Percentiles rank a stretch among this genome's conserved stretches.
phyloP scores from a whole-genome alignment of 2,329 filamentous ascomycete species.

The Monascus ruber region DNA sequence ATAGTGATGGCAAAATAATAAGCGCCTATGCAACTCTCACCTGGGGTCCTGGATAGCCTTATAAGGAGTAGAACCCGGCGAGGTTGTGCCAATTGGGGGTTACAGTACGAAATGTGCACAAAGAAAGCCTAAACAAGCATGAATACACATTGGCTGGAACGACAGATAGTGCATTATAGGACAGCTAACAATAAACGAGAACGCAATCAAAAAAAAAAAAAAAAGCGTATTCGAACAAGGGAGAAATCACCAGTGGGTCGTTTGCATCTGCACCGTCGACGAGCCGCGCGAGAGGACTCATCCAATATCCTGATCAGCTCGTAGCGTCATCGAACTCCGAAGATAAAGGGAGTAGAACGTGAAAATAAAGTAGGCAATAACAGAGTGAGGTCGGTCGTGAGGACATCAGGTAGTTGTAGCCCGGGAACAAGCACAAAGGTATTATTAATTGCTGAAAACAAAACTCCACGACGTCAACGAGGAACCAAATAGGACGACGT shows the following conservation, averaged over 20 bases:
- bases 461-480: slow-evolving; percentile 18
- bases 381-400: slow-evolving; percentile 18
- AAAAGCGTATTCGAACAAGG: slow-evolving; percentile 18
- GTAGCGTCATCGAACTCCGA: slow-evolving; percentile 16
- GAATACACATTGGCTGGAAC: slow-evolving; percentile 2
- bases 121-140: not conserved
- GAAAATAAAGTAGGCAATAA: not conserved
- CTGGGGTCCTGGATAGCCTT: not conserved
- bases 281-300: slow-evolving; percentile 2
- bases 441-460: slow-evolving; percentile 25
- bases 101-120: no score
- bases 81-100: no score
- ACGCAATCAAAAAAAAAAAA: slow-evolving; percentile 1
- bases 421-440: slow-evolving; percentile 20
- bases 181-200: slow-evolving; percentile 9
- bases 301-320: slow-evolving; percentile 11
- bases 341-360: slow-evolving; percentile 2
- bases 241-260: slow-evolving; percentile 28
- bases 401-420: slow-evolving; percentile 20
- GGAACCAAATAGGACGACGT: no score
- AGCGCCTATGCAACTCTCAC: not conserved
- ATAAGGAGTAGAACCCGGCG: no score
- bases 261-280: slow-evolving; percentile 29
- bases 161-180: slow-evolving; percentile 2
- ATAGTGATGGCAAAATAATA: not conserved